These are phyloP conservation scores for Oldenlandia corymbosa DNA, from an alignment of 257 asterid genomes.

Conservation along the genomic window DNA sequence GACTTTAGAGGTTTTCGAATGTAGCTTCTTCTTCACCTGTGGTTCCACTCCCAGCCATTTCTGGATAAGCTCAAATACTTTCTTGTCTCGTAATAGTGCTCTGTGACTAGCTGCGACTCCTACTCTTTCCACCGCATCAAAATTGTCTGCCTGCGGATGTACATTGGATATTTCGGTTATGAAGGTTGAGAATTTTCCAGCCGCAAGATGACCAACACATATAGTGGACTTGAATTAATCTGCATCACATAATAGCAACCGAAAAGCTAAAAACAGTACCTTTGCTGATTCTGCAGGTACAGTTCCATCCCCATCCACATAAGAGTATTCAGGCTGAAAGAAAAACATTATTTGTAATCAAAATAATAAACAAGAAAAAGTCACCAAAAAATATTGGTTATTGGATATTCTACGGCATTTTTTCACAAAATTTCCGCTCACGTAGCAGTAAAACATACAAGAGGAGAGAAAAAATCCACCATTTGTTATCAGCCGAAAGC, in stretches of 20 bases:
- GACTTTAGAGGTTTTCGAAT: conserved; percentile 44
- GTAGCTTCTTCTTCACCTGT: conserved; percentile 29
- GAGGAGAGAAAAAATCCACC: not conserved
- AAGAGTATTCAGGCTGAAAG: conserved; percentile 68
- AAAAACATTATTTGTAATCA: not conserved
- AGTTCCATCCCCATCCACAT: conserved; percentile 89
- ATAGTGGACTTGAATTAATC: not conserved
- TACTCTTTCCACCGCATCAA: conserved; percentile 69
- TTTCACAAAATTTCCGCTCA: not conserved
- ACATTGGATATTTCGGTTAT: not conserved
- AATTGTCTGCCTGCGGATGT: conserved; percentile 57
- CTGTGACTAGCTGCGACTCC: conserved; percentile 65
- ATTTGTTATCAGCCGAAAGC: not conserved
- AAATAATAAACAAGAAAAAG: not conserved
- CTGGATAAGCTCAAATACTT: conserved; percentile 49
- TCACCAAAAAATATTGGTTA: not conserved
- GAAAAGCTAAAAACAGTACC: conserved; percentile 30
- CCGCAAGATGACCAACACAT: not conserved
- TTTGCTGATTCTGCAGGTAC: conserved; percentile 85
- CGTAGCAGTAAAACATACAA: not conserved
- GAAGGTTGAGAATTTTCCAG: not conserved
- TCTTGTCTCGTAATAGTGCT: conserved; percentile 40
- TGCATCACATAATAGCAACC: not conserved
- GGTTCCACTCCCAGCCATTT: conserved; percentile 58
- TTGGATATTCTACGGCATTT: not conserved